These are phyloP conservation scores for Prunus mira DNA, from an alignment of 306 rosid genomes.

Conservation along the genomic window DNA sequence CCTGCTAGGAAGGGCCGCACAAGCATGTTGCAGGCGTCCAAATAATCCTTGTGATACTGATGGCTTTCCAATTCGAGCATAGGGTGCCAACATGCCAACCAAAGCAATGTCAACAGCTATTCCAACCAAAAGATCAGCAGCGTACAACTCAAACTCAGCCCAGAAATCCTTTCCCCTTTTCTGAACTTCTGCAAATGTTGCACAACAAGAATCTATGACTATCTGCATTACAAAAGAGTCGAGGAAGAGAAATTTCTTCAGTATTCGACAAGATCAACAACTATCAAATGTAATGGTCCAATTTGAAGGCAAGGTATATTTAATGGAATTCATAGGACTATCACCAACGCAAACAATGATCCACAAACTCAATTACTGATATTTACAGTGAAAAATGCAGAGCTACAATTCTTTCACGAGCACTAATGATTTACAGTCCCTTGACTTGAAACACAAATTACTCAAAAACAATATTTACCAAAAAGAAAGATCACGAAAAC, in stretches of 20 bases:
- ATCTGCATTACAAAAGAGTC: slow-evolving; percentile 49
- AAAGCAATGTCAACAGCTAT: slow-evolving; percentile 83
- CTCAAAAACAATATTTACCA: neutral
- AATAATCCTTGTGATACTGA: slow-evolving; percentile 68
- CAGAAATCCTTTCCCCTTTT: slow-evolving; percentile 89
- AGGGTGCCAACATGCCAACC: slow-evolving; percentile 87
- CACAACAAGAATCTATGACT: slow-evolving; percentile 91
- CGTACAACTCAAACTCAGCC: slow-evolving; percentile 88
- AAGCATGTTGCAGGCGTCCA: slow-evolving; percentile 68
- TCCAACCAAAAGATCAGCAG: slow-evolving; percentile 92
- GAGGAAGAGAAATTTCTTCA: neutral
- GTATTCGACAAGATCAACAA: neutral
- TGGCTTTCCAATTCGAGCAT: slow-evolving; percentile 78
- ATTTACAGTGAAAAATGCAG: too few relatives aligned
- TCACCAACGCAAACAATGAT: neutral
- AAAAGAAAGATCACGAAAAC: slow-evolving; percentile 15
- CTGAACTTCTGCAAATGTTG: slow-evolving; percentile 91
- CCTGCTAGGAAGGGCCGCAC: slow-evolving; percentile 93
- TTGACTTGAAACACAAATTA: neutral
- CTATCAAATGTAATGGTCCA: neutral
- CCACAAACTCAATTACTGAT: too few relatives aligned
- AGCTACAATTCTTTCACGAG: too few relatives aligned
- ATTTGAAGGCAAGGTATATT: neutral
- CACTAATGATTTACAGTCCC: too few relatives aligned
- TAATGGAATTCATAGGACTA: neutral